These are phyloP conservation scores for Triticum turgidum DNA, from an alignment of 176 grass and related monocot genomes.

Conservation along the genomic window DNA sequence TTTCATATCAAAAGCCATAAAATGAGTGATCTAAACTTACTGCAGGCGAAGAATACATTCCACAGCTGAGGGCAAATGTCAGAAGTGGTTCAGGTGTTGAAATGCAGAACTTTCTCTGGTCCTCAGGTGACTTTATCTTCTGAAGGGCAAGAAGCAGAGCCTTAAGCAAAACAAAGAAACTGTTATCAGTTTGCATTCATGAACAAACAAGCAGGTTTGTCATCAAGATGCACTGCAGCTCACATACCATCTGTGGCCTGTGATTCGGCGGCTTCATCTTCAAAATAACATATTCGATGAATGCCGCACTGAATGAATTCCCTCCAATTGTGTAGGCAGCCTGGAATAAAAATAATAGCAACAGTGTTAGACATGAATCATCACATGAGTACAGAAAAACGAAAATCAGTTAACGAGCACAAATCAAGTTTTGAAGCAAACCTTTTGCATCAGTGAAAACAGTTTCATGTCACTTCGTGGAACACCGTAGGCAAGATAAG, in stretches of 20 bases:
- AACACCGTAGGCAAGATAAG: constrained; percentile 98
- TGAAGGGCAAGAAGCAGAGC: constrained; percentile 87
- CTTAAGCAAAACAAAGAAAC: constrained; percentile 39
- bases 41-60: constrained; percentile 83
- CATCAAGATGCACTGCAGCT: background rate
- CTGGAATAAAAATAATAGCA: constrained; percentile 22
- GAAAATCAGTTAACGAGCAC: background rate
- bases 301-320: constrained; percentile 83
- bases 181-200: constrained; percentile 6
- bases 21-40: constrained; percentile 32
- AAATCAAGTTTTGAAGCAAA: constrained; percentile 25
- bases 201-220: background rate
- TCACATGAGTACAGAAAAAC: background rate
- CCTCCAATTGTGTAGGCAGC: constrained; percentile 86
- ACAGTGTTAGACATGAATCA: background rate
- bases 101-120: constrained; percentile 81
- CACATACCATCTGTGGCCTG: constrained; percentile 82
- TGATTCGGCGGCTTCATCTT: constrained; percentile 88
- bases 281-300: constrained; percentile 84
- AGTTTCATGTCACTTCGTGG: constrained; percentile 85
- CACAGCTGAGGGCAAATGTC: constrained; percentile 86
- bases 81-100: constrained; percentile 64
- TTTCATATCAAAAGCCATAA: background rate
- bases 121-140: constrained; percentile 83
- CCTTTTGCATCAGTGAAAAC: constrained; percentile 96